Conservation (phyloP, 164 flowering plant genomes). For the Chimonanthus salicifolius region DNA sequence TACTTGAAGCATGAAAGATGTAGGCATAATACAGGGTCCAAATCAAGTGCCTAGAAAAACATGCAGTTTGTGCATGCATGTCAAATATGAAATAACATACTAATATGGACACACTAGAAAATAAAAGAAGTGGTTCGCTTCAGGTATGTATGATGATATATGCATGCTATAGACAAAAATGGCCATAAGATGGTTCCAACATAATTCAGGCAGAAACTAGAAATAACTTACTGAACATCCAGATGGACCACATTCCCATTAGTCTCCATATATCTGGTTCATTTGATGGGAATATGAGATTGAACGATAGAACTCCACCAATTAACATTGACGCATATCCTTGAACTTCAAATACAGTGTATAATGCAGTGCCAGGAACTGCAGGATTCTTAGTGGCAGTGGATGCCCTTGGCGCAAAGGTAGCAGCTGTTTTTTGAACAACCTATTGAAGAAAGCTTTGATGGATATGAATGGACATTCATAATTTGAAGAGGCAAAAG, state of each 20-base stretch:
- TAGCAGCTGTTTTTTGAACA: constrained; percentile 91
- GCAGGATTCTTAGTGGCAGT: constrained; percentile 89
- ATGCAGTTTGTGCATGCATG: too few relatives aligned
- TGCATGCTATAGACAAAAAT: neutral
- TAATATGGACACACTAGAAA: too few relatives aligned
- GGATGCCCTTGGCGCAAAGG: constrained; percentile 98
- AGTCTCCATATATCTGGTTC: constrained; percentile 96
- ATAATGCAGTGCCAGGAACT: constrained; percentile 73
- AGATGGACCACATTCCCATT: constrained; percentile 99
- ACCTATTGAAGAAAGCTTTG: constrained; percentile 37
- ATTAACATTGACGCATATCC: constrained; percentile 79
- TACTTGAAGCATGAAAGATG: too few relatives aligned
- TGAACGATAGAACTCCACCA: constrained; percentile 92
- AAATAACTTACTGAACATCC: constrained; percentile 94
- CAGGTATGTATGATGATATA: neutral
- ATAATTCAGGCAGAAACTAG: constrained; percentile 1
- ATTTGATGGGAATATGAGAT: constrained; percentile 81
- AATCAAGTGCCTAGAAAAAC: too few relatives aligned
- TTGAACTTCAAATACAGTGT: constrained; percentile 91
- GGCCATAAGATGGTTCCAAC: neutral
- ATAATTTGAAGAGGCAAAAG: neutral
- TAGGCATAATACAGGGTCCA: too few relatives aligned
- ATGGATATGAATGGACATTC: neutral
- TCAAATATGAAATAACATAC: too few relatives aligned
- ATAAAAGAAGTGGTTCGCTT: neutral